Conservation (phyloP, 208 protist genomes). For the Trypanosoma lewisi region DNA sequence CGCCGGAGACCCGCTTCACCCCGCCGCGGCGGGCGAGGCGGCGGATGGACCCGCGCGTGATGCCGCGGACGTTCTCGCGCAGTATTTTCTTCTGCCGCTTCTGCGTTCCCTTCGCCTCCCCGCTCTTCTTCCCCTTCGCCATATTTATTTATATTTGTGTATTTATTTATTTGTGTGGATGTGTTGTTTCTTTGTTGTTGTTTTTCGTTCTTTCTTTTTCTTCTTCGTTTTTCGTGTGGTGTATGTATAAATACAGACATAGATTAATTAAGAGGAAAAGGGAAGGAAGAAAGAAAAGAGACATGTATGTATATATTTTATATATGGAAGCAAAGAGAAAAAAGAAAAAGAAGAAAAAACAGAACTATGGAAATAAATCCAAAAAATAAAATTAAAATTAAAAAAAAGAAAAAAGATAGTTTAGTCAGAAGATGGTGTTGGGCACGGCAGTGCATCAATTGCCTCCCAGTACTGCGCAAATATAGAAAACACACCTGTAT, state of each 20-base stretch:
- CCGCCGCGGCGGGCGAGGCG: slow-evolving; percentile 90
- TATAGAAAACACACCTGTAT: slow-evolving; percentile 25
- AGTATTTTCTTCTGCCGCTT: slow-evolving; percentile 87
- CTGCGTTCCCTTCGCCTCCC: slow-evolving; percentile 63
- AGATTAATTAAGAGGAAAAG: not conserved
- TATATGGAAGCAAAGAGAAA: not conserved
- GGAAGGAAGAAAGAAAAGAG: not conserved
- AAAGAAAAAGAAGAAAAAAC: slow-evolving; percentile 1
- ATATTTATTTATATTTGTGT: not conserved
- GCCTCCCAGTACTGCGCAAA: slow-evolving; percentile 47
- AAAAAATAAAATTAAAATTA: not conserved
- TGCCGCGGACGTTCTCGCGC: slow-evolving; percentile 84
- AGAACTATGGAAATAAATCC: not conserved
- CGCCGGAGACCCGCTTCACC: slow-evolving; percentile 84
- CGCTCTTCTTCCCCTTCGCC: slow-evolving; percentile 34
- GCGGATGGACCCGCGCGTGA: slow-evolving; percentile 85
- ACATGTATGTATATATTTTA: not conserved
- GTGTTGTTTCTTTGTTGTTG: slow-evolving; percentile 2
- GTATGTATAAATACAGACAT: not conserved
- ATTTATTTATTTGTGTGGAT: slow-evolving; percentile 4
- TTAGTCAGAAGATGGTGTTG: slow-evolving; percentile 27
- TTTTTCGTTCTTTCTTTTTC: slow-evolving; percentile 7
- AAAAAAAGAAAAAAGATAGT: not conserved
- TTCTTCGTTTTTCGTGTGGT: not conserved
- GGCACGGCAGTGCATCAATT: slow-evolving; percentile 46